A percentile compares a stretch with the other conserved stretches of the same genome.
These are phyloP conservation scores for Glycine tomentella DNA, from an alignment of 306 rosid genomes.

Conservation along the genomic window DNA sequence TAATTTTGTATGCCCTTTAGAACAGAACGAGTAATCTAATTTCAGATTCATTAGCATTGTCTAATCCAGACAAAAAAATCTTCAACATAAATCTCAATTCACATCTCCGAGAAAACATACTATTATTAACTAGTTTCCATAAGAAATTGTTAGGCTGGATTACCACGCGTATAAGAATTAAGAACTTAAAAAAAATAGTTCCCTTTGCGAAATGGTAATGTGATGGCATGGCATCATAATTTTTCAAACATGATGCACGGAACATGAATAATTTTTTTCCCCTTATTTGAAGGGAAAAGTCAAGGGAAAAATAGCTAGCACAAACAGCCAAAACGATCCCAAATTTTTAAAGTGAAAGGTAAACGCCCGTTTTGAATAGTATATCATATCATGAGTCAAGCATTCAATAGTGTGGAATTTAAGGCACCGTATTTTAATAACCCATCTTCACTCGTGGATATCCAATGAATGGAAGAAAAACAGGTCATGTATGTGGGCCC, in stretches of 20 bases:
- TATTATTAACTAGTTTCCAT: background rate
- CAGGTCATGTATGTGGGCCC: slow-evolving; percentile 43
- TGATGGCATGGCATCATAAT: slow-evolving; percentile 36
- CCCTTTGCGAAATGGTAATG: slow-evolving; percentile 7
- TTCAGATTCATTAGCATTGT: background rate
- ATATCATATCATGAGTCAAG: slow-evolving; percentile 30
- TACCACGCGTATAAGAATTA: slow-evolving; percentile 19
- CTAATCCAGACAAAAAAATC: background rate
- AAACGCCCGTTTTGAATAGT: slow-evolving; percentile 31
- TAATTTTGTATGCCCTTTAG: slow-evolving; percentile 2
- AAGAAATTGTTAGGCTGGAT: slow-evolving; percentile 9
- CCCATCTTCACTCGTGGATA: slow-evolving; percentile 13
- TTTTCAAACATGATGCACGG: slow-evolving; percentile 16
- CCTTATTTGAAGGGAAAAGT: slow-evolving; percentile 22
- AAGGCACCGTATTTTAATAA: slow-evolving; percentile 41
- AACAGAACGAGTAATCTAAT: slow-evolving; percentile 29
- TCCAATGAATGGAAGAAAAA: slow-evolving; percentile 32
- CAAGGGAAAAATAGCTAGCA: slow-evolving; percentile 24
- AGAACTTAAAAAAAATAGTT: background rate
- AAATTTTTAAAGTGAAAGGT: slow-evolving; percentile 15
- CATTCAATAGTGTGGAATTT: slow-evolving; percentile 37
- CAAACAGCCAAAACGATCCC: slow-evolving; percentile 17
- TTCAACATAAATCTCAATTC: slow-evolving; percentile 9
- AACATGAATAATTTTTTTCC: background rate
- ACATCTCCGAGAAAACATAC: slow-evolving; percentile 2